Percentiles rank a stretch among this genome's conserved stretches.
phyloP scores from a whole-genome alignment of 345 rosid genomes.

The Arabis hirsuta region DNA sequence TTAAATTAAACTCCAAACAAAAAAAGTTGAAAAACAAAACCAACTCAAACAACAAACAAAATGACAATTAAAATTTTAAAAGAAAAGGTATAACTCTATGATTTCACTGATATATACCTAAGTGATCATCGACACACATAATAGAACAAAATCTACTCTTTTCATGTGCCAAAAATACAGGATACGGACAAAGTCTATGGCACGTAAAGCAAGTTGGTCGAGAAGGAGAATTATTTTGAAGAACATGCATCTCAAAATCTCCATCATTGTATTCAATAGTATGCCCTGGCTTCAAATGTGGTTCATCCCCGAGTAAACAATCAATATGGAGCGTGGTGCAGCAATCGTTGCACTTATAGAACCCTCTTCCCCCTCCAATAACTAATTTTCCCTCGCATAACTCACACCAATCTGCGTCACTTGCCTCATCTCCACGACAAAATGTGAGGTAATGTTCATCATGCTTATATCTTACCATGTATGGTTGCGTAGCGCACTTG shows the following conservation, averaged over 20 bases:
- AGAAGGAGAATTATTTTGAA: not conserved
- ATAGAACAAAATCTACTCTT: no score
- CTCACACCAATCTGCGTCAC: not conserved
- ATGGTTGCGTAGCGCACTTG: not conserved
- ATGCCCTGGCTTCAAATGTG: not conserved
- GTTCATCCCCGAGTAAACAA: not conserved
- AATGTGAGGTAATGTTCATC: constrained; percentile 29
- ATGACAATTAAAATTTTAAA: no score
- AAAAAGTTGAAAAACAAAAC: no score
- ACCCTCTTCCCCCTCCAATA: constrained; percentile 9
- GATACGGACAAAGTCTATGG: not conserved
- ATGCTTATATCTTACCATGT: constrained; percentile 9
- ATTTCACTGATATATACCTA: no score
- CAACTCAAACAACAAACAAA: no score
- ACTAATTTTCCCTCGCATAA: not conserved
- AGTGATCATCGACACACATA: no score
- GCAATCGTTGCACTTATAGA: constrained; percentile 14
- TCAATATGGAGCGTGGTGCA: constrained; percentile 12
- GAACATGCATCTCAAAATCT: no score
- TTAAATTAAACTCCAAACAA: no score
- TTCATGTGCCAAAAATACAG: no score
- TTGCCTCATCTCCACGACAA: not conserved
- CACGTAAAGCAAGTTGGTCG: not conserved
- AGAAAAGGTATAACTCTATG: no score
- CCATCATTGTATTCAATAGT: no score